Percentiles rank a stretch among this genome's conserved stretches.
Conservation (phyloP, 805 yeast species). For the Metschnikowia amazonensis region DNA sequence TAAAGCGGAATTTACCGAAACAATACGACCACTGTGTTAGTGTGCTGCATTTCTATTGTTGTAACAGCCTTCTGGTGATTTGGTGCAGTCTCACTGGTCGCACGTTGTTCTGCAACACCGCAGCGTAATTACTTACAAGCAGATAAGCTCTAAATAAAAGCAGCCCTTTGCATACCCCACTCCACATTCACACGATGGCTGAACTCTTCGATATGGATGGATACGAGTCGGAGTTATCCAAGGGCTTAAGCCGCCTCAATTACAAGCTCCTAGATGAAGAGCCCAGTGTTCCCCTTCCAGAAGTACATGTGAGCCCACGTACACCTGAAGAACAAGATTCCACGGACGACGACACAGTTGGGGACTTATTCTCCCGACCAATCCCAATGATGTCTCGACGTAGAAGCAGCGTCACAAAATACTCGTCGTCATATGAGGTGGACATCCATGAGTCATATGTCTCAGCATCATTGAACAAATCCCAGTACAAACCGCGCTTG, state of each 20-base stretch:
- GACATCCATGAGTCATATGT: constrained; percentile 31
- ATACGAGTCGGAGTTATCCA: constrained; percentile 19
- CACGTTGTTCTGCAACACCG: constrained; percentile 1
- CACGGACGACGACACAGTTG: constrained; percentile 16
- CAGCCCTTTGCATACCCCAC: background rate
- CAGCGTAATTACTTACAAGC: background rate
- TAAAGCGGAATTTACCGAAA: too few relatives aligned
- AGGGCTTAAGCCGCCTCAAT: constrained; percentile 21
- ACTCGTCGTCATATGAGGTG: constrained; percentile 32
- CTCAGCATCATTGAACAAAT: constrained; percentile 22
- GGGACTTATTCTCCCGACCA: constrained; percentile 16
- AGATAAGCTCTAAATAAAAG: background rate
- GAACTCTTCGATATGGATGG: constrained; percentile 37
- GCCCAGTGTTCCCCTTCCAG: constrained; percentile 5
- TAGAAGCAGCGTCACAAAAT: constrained; percentile 18
- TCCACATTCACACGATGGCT: constrained; percentile 22
- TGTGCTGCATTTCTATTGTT: background rate
- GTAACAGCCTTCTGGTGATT: background rate
- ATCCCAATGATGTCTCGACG: constrained; percentile 15
- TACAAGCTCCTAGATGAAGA: constrained; percentile 22
- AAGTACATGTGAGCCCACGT: background rate
- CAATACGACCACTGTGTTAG: too few relatives aligned
- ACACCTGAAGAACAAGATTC: constrained; percentile 9
- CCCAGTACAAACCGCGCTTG: constrained; percentile 17
- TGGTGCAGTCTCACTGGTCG: background rate